Percentiles rank a stretch among this genome's conserved stretches.
Evolutionary conservation across 805 yeast species (phyloP).

Genomic region (Starmerella khaoyaiensis): DNA sequence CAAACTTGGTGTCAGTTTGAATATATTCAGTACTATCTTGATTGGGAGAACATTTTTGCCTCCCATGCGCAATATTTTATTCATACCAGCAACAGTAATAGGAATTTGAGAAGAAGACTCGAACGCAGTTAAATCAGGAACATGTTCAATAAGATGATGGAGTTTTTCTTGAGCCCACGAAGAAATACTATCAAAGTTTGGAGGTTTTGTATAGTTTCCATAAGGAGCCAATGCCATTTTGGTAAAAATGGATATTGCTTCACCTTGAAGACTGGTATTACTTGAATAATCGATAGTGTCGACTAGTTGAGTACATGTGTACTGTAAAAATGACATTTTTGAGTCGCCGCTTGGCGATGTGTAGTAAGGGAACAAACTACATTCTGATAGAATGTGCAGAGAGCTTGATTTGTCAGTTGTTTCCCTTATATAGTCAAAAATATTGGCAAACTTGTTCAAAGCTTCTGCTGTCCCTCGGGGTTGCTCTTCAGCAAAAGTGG

Average conservation of each 20-base stretch:
- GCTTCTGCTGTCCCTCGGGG: slow-evolving; percentile 43
- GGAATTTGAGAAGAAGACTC: background rate
- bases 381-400: slow-evolving; percentile 6
- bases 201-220: slow-evolving; percentile 5
- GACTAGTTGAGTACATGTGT: slow-evolving; percentile 41
- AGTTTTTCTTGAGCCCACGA: slow-evolving; percentile 10
- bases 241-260: slow-evolving; percentile 10
- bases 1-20: background rate
- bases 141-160: background rate
- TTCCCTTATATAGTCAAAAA: slow-evolving; percentile 9
- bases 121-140: background rate
- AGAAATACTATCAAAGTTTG: slow-evolving; percentile 10
- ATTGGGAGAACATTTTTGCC: slow-evolving; percentile 1
- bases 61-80: background rate
- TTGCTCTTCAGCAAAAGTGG: slow-evolving; percentile 27
- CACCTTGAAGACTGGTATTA: too few relatives aligned
- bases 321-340: slow-evolving; percentile 49
- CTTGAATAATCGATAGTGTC: slow-evolving; percentile 13
- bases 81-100: slow-evolving; percentile 2
- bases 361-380: slow-evolving; percentile 18
- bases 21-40: slow-evolving; percentile 7
- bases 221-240: slow-evolving; percentile 15
- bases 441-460: slow-evolving; percentile 31
- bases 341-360: background rate
- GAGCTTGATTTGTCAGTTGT: slow-evolving; percentile 4